phyloP scores from a whole-genome alignment of 345 rosid genomes.

The Murraya paniculata region DNA sequence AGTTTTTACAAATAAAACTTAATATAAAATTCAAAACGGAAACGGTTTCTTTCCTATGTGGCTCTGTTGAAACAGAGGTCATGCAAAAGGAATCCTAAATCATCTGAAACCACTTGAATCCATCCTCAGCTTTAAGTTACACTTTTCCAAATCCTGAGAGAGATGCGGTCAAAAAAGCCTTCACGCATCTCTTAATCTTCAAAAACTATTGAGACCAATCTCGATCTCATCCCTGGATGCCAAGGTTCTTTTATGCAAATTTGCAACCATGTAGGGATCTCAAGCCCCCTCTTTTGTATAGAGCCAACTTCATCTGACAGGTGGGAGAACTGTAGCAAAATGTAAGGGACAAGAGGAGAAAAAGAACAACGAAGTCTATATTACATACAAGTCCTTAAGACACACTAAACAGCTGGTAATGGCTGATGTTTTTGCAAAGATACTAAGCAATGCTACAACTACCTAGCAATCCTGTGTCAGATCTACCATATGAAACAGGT shows the following conservation, averaged over 20 bases:
- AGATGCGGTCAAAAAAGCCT: too few species aligned
- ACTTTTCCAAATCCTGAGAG: background rate
- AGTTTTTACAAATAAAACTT: too few species aligned
- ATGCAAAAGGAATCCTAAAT: too few species aligned
- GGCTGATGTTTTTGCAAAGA: background rate
- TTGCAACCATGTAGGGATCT: background rate
- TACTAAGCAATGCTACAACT: slow-evolving; percentile 1
- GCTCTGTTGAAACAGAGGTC: too few species aligned
- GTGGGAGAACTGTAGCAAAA: background rate
- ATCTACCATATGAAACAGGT: background rate
- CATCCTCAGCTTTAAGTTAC: background rate
- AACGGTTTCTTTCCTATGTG: too few species aligned
- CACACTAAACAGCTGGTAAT: background rate
- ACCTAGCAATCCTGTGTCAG: slow-evolving; percentile 8
- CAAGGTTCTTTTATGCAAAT: background rate
- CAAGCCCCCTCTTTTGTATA: background rate
- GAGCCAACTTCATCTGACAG: background rate
- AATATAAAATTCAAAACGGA: too few species aligned
- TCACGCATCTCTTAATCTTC: too few species aligned
- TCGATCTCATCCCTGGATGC: background rate
- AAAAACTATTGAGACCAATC: too few species aligned
- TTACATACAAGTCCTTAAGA: slow-evolving; percentile 1
- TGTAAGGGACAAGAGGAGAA: background rate
- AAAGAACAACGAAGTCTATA: background rate
- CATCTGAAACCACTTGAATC: background rate